Evolutionary conservation across 805 yeast genomes (phyloP), one percentile per base, ranked within the genome.

Genomic region (Saccharomycopsis fodiens): DNA sequence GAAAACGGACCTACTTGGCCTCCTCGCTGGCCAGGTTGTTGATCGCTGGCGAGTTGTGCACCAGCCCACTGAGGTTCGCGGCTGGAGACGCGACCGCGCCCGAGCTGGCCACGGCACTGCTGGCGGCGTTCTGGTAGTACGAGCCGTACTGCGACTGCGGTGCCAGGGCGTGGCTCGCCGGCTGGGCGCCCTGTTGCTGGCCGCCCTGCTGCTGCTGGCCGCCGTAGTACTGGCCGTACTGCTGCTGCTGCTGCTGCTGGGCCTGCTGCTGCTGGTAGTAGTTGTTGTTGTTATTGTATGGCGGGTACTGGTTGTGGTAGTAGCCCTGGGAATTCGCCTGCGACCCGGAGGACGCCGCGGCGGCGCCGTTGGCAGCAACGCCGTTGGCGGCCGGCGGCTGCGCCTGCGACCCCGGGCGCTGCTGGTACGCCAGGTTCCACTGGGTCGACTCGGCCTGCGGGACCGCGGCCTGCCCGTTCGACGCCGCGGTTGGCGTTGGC

Each of bases 271-370:
- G 32, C 32, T 29, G 12, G 12, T 32, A 15, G 20, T 20, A 32
- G 39, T 22, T 32, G 41, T 37, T 43, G 45, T 15, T 31, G 21
- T 36, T 35, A 35, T 19, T 31, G 46, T 8, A n/a, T 21, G 21
- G 35, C 41, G n/a, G 31, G 41, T 27, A 19, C 41, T 19, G 32
- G 44, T 27, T 42, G 45, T 32, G 12, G 29, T 25, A 25, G 29
- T 10, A 6, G 8, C 15, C 19, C 8, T 10, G 36, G 10, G 8
- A 10, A 10, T 6, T 25, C 10, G 10, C 29, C 6, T 6, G 6
- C 6, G 36, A 32, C 36, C 8, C 5, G 10, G 36, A 32, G 29
- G 10, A 6, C 10, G 29, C 6, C 10, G 29, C 10, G 10, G 6
- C 10, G 10, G 10, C 29, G 29, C 10, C 10, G 29, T 6, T 25